phyloP scores from a whole-genome alignment of 495 filamentous ascomycete species.

The Lophiotrema nucula region DNA sequence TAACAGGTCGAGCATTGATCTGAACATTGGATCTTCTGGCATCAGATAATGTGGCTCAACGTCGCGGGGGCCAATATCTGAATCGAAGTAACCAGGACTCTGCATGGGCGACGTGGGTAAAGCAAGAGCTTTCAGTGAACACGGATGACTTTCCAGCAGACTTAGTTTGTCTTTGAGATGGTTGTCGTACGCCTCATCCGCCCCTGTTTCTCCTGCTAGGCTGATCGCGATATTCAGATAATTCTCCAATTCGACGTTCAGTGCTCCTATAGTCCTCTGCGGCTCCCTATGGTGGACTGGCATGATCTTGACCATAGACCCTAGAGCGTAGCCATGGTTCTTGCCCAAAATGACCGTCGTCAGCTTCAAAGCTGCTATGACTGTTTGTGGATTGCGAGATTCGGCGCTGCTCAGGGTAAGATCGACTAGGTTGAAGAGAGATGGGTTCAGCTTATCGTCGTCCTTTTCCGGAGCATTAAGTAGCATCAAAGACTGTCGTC shows the following conservation, averaged over 20 bases:
- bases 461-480: slow-evolving; percentile 71
- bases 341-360: slow-evolving; percentile 78
- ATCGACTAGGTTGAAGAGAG: slow-evolving; percentile 89
- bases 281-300: slow-evolving; percentile 49
- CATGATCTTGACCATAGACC: slow-evolving; percentile 65
- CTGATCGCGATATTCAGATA: slow-evolving; percentile 69
- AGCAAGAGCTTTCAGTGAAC: slow-evolving; percentile 51
- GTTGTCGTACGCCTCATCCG: slow-evolving; percentile 77
- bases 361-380: slow-evolving; percentile 81
- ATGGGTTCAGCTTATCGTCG: slow-evolving; percentile 70
- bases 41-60: slow-evolving; percentile 27
- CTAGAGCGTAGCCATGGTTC: slow-evolving; percentile 81
- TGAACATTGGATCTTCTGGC: slow-evolving; percentile 66
- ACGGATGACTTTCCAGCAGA: slow-evolving; percentile 77
- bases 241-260: slow-evolving; percentile 75
- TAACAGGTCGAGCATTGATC: slow-evolving; percentile 66
- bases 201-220: slow-evolving; percentile 67
- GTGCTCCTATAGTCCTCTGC: slow-evolving; percentile 70
- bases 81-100: slow-evolving; percentile 51
- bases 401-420: slow-evolving; percentile 81
- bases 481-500: slow-evolving; percentile 84
- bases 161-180: slow-evolving; percentile 76
- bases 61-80: slow-evolving; percentile 32
- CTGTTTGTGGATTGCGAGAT: slow-evolving; percentile 82
- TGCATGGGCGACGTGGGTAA: slow-evolving; percentile 44